Conservation (phyloP, 305 asterid species). For the Petunia hybrid region DNA sequence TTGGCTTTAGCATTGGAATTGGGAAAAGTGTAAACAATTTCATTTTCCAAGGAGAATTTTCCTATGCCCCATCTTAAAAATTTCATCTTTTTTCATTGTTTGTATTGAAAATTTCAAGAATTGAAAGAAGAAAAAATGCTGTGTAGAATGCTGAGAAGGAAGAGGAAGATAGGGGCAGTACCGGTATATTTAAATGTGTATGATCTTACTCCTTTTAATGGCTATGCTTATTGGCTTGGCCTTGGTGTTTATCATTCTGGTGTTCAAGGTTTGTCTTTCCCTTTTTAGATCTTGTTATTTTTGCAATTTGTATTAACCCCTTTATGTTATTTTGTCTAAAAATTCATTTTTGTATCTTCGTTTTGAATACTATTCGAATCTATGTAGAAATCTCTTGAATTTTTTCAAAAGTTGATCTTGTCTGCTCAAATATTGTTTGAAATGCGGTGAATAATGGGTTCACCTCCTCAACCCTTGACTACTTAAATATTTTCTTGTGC, state of each 20-base stretch:
- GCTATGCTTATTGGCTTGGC: conserved; percentile 82
- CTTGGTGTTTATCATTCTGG: conserved; percentile 83
- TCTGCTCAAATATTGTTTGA: too few species aligned
- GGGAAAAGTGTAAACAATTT: not conserved
- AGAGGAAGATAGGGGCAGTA: conserved; percentile 59
- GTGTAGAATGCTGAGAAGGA: conserved; percentile 50
- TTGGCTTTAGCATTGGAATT: not conserved
- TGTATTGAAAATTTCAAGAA: not conserved
- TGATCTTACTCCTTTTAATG: conserved; percentile 77
- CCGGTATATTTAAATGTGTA: conserved; percentile 77
- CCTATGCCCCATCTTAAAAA: not conserved
- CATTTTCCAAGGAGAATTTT: not conserved
- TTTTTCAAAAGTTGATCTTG: too few species aligned
- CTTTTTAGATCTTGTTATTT: not conserved
- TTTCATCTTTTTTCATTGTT: not conserved
- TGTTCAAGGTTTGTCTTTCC: conserved; percentile 66
- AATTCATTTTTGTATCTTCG: not conserved
- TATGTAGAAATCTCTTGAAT: too few species aligned
- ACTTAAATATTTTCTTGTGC: too few species aligned
- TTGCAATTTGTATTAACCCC: too few species aligned
- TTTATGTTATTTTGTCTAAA: not conserved
- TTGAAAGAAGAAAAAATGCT: conserved; percentile 41
- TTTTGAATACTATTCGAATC: too few species aligned
- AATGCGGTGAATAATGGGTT: too few species aligned
- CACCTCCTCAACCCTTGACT: too few species aligned